These are phyloP conservation scores for Clarireedia sp. DNA, from an alignment of 2,329 filamentous ascomycete species.

Conservation along the genomic window DNA sequence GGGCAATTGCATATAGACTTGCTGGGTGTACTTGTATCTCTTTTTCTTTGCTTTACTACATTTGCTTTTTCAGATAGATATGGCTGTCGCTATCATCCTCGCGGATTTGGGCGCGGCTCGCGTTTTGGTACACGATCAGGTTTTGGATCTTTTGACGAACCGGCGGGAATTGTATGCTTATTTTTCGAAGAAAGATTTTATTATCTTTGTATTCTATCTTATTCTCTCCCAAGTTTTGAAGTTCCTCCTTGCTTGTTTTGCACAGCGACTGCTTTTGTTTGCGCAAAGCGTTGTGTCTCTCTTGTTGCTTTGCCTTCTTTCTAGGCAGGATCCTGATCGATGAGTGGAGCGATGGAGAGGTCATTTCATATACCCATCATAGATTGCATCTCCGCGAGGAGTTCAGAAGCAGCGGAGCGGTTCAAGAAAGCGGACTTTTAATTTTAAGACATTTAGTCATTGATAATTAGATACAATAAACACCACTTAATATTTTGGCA, in stretches of 20 bases:
- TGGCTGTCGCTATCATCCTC: conserved; percentile 9
- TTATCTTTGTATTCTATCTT: conserved; percentile 8
- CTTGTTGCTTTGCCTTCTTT: not conserved
- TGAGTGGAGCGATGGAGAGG: conserved; percentile 1
- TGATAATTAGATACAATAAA: not conserved
- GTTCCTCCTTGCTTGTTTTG: conserved; percentile 5
- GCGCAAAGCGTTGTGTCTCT: not conserved
- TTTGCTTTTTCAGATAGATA: conserved; percentile 6
- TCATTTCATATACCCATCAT: conserved; percentile 2
- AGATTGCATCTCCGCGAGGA: conserved; percentile 5
- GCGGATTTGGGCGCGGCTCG: conserved; percentile 9
- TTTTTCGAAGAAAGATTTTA: conserved; percentile 7
- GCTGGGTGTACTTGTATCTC: conserved; percentile 6
- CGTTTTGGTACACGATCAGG: conserved; percentile 8
- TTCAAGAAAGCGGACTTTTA: not conserved
- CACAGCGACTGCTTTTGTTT: conserved; percentile 7
- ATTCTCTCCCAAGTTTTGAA: conserved; percentile 4
- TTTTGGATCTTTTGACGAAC: conserved; percentile 9
- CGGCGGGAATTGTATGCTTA: conserved; percentile 10
- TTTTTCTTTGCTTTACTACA: conserved; percentile 6
- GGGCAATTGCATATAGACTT: conserved; percentile 10
- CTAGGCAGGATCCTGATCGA: conserved; percentile 1
- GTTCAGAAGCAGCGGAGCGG: not conserved
- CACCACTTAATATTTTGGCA: not conserved
- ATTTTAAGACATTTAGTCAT: not conserved